Percentiles rank a stretch among this genome's conserved stretches.
Conservation (phyloP, 2,329 filamentous ascomycete genomes). For the Lecanosticta acicola region DNA sequence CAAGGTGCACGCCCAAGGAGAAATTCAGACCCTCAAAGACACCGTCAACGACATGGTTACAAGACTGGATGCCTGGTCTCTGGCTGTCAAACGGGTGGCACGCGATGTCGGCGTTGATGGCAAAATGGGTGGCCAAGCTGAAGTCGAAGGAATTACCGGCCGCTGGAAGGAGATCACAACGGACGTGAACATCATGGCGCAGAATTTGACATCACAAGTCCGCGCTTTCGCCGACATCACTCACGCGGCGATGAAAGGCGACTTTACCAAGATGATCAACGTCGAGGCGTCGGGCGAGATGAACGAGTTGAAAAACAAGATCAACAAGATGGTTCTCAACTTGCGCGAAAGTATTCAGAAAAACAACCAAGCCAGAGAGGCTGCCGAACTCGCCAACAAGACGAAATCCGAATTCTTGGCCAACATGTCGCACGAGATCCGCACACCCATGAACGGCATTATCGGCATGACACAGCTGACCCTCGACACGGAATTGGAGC, state of each 20-base stretch:
- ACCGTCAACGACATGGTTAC: slow-evolving; percentile 99
- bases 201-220: slow-evolving; percentile 88
- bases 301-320: slow-evolving; percentile 98
- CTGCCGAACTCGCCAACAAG: slow-evolving; percentile 92
- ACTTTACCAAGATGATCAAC: slow-evolving; percentile 94
- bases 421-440: slow-evolving; percentile 98
- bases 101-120: slow-evolving; percentile 96
- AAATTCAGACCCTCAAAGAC: slow-evolving; percentile 88
- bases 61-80: slow-evolving; percentile 88
- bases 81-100: slow-evolving; percentile 90
- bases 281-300: slow-evolving; percentile 97
- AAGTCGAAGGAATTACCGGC: slow-evolving; percentile 85
- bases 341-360: slow-evolving; percentile 91
- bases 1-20: slow-evolving; percentile 88
- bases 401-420: slow-evolving; percentile 98
- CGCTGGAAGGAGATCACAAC: slow-evolving; percentile 98
- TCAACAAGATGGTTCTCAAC: slow-evolving; percentile 98
- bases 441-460: slow-evolving; percentile 96
- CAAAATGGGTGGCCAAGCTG: slow-evolving; percentile 96
- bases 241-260: slow-evolving; percentile 92
- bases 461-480: slow-evolving; percentile 98
- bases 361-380: slow-evolving; percentile 92
- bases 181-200: slow-evolving; percentile 85
- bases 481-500: slow-evolving; percentile 85
- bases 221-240: slow-evolving; percentile 97